Evolutionary conservation across 169 alveolate species (phyloP).

Genomic region (Plasmodium falciparum): DNA sequence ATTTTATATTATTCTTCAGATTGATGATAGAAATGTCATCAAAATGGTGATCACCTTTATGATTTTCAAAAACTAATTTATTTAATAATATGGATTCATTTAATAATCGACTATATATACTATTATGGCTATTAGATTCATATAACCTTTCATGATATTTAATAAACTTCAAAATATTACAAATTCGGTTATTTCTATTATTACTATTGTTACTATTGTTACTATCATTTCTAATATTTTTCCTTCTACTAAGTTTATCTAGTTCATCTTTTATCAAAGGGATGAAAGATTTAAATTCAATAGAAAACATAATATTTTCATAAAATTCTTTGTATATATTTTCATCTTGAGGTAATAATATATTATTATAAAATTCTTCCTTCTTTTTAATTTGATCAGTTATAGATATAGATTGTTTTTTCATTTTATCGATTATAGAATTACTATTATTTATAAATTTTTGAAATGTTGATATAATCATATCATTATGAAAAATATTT

Average conservation of each 20-base stretch:
- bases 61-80: neutral
- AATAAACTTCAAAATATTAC: slow-evolving; percentile 17
- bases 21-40: neutral
- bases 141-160: slow-evolving; percentile 35
- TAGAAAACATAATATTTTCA: slow-evolving; percentile 25
- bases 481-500: slow-evolving; percentile 20
- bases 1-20: neutral
- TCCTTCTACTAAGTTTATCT: slow-evolving; percentile 26
- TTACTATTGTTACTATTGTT: neutral
- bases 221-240: slow-evolving; percentile 1
- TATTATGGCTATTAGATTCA: slow-evolving; percentile 2
- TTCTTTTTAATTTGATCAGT: slow-evolving; percentile 19
- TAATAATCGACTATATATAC: slow-evolving; percentile 1
- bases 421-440: slow-evolving; percentile 3
- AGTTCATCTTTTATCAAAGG: slow-evolving; percentile 23
- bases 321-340: slow-evolving; percentile 27
- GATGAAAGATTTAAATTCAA: slow-evolving; percentile 10
- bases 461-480: slow-evolving; percentile 19
- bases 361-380: neutral
- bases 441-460: slow-evolving; percentile 19
- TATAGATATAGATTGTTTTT: slow-evolving; percentile 12
- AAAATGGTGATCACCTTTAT: neutral
- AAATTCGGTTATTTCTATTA: slow-evolving; percentile 1
- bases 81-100: slow-evolving; percentile 9
- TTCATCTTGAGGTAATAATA: slow-evolving; percentile 33